Evolutionary conservation across 257 asterid species (phyloP), one percentile per base, ranked within the genome.

Genomic region (Mentha longifolia): DNA sequence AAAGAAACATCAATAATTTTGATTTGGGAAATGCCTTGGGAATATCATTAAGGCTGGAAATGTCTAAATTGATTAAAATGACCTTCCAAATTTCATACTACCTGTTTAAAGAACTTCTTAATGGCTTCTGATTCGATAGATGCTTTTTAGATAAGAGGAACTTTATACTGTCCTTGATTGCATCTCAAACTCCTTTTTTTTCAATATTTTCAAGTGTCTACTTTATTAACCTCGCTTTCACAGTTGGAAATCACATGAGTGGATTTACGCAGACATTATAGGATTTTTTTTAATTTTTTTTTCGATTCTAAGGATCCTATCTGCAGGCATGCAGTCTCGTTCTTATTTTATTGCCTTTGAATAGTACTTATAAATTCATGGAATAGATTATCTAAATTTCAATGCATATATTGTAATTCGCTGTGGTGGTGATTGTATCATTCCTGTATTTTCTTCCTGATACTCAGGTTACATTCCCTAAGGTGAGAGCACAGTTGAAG

Each of bases 401-500:
- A 33, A 15, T 52, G 30, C 65, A 54, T 64, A 35, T 22, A 22
- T 42, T 31, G 33, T 49, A 63, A 52, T 39, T 71, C 58, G 50
- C 28, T 13, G 2, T 50, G n/a, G 19, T 41, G 22, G 45, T 50
- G 9, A 73, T 10, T 73, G 47, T 22, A 20, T 31, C 61, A 20
- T 59, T 33, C 57, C 19, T 61, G 22, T 35, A 15, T 57, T 65
- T 20, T 63, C 65, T 25, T 41, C 68, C 37, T 58, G 54, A 47
- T 80, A 43, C 76, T 66, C 76, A 94, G 99, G 81, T 91, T 56
- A 78, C 97, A 65, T 86, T 91, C 71, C 77, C 97, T 17, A 94
- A 85, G 75, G 99, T 91, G 67, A 86, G 63, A 84, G 98, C 92
- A 68, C 89, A 82, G 69, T 74, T 94, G 82, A 87, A 87, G 77